phyloP scores from a whole-genome alignment of 2,329 filamentous ascomycete genomes.

The Cladophialophora carrionii region DNA sequence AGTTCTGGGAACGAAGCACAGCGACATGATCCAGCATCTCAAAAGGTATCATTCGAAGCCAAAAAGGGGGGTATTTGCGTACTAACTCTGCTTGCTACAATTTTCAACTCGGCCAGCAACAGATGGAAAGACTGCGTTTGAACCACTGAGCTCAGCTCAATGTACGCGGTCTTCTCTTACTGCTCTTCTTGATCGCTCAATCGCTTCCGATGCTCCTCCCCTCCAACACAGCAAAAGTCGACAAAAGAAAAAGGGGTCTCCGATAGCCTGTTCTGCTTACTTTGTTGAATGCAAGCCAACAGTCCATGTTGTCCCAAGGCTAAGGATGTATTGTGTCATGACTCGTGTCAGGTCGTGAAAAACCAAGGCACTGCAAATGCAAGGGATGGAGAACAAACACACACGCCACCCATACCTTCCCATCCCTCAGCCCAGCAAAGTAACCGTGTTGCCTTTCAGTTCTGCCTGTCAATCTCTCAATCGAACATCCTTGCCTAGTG shows the following conservation, averaged over 20 bases:
- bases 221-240: not conserved
- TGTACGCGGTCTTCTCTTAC: not conserved
- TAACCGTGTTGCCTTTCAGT: not conserved
- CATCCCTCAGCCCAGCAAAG: not conserved
- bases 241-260: slow-evolving; percentile 13
- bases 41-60: slow-evolving; percentile 31
- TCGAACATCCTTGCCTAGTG: not conserved
- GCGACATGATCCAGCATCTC: not conserved
- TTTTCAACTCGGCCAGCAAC: slow-evolving; percentile 14
- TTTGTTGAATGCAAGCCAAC: slow-evolving; percentile 1
- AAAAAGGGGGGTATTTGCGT: slow-evolving; percentile 24
- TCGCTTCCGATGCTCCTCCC: slow-evolving; percentile 2
- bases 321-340: slow-evolving; percentile 25
- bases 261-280: not conserved
- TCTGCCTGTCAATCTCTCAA: not conserved
- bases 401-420: slow-evolving; percentile 8
- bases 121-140: slow-evolving; percentile 9
- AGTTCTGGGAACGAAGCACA: not conserved
- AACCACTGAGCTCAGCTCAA: slow-evolving; percentile 19
- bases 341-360: slow-evolving; percentile 25
- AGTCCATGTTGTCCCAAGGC: slow-evolving; percentile 3
- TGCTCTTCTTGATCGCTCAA: not conserved
- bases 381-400: slow-evolving; percentile 22
- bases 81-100: slow-evolving; percentile 20
- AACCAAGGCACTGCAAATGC: slow-evolving; percentile 23